Percentiles rank a stretch among this genome's conserved stretches.
phyloP scores from a whole-genome alignment of 768 basidiomycete genomes.

The Grammothele lineata region DNA sequence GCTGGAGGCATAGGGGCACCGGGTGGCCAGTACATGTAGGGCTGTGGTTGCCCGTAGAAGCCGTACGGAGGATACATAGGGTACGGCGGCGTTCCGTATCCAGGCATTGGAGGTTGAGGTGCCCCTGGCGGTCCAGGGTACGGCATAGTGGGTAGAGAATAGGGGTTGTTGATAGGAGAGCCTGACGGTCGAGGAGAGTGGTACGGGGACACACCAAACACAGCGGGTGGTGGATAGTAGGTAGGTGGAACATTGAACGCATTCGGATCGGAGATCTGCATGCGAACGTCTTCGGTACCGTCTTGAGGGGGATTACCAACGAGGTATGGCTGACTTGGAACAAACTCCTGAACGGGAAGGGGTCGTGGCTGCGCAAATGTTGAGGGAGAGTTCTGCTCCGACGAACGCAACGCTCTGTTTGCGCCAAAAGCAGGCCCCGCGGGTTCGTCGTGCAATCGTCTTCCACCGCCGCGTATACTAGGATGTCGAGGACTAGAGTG shows the following conservation, averaged over 20 bases:
- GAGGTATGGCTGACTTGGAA: constrained; percentile 9
- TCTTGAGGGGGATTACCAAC: not conserved
- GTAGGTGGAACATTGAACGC: not conserved
- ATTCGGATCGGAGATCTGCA: no score
- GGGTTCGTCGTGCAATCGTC: constrained; percentile 39
- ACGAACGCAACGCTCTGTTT: constrained; percentile 17
- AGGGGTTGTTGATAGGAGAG: constrained; percentile 14
- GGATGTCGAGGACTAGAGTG: constrained; percentile 45
- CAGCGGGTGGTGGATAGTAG: constrained; percentile 12
- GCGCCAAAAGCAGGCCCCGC: not conserved
- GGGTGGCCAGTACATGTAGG: constrained; percentile 35
- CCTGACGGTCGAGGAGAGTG: constrained; percentile 18
- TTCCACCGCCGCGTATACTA: constrained; percentile 36
- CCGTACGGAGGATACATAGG: constrained; percentile 32
- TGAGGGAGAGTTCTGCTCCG: constrained; percentile 13
- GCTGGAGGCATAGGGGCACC: constrained; percentile 1
- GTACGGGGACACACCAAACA: constrained; percentile 13
- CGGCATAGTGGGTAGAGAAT: constrained; percentile 16
- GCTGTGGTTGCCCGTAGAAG: constrained; percentile 33
- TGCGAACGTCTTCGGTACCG: not conserved
- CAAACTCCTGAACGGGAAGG: constrained; percentile 12
- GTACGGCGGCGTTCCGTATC: constrained; percentile 32
- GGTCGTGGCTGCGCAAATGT: constrained; percentile 12
- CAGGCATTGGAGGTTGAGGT: constrained; percentile 16
- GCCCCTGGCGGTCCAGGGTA: constrained; percentile 15